Evolutionary conservation across 2,329 filamentous ascomycete genomes (phyloP).

Genomic region (Trichoderma aggressivum): DNA sequence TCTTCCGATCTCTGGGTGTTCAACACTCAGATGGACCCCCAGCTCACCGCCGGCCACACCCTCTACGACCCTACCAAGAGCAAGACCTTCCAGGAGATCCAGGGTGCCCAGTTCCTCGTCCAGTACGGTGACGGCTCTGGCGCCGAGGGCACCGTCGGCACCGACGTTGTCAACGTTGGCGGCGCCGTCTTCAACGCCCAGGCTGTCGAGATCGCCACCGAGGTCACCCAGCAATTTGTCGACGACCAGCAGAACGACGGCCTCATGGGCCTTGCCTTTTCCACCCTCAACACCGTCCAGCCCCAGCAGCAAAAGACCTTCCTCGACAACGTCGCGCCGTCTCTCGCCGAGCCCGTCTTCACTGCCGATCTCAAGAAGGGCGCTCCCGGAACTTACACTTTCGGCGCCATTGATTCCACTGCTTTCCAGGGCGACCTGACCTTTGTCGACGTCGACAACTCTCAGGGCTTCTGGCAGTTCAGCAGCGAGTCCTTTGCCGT

Average conservation of each 20-base stretch:
- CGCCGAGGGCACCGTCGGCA: conserved; percentile 62
- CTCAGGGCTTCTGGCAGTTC: conserved; percentile 61
- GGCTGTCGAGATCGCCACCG: conserved; percentile 63
- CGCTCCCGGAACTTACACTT: conserved; percentile 63
- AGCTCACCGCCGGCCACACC: conserved; percentile 46
- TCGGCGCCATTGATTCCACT: conserved; percentile 60
- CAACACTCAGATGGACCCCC: conserved; percentile 53
- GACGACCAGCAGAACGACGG: conserved; percentile 61
- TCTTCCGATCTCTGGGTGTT: conserved; percentile 75
- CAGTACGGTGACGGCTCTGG: conserved; percentile 66
- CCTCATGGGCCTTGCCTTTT: conserved; percentile 67
- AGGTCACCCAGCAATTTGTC: conserved; percentile 56
- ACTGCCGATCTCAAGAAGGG: conserved; percentile 62
- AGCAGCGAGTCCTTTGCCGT: conserved; percentile 55
- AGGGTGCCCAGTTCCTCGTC: conserved; percentile 57
- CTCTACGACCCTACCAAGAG: conserved; percentile 39
- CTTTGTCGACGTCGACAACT: conserved; percentile 58
- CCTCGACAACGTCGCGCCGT: conserved; percentile 65
- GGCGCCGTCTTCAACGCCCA: conserved; percentile 59
- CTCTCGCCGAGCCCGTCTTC: conserved; percentile 63
- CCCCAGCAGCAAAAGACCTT: conserved; percentile 66
- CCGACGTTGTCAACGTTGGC: conserved; percentile 65
- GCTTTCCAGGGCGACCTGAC: conserved; percentile 61
- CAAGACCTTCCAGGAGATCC: conserved; percentile 31
- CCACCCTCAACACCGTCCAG: conserved; percentile 60